Percentiles rank a stretch among this genome's conserved stretches.
Conservation (phyloP, 208 protist species). For the Wallacemonas sp. region DNA sequence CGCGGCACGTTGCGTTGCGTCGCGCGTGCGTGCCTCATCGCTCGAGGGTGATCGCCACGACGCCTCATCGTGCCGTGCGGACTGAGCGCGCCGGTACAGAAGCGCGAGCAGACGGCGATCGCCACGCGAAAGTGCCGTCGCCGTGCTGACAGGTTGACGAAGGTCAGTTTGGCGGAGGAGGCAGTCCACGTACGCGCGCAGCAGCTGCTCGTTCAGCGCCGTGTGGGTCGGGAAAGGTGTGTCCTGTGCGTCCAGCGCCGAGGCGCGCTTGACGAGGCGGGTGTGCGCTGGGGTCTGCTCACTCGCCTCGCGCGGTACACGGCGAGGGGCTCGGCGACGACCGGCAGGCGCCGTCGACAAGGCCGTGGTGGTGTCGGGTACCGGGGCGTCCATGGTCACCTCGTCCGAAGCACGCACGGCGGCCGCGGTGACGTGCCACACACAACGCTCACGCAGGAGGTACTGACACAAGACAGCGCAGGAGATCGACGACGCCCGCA, state of each 20-base stretch:
- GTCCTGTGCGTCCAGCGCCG: too few relatives aligned
- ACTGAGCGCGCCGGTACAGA: not conserved
- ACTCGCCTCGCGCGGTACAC: not conserved
- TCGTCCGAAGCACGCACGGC: not conserved
- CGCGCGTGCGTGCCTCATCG: not conserved
- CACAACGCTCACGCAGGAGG: conserved; percentile 8
- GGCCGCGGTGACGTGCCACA: not conserved
- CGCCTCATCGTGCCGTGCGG: not conserved
- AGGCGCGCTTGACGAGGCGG: not conserved
- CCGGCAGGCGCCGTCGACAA: too few relatives aligned
- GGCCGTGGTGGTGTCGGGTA: not conserved
- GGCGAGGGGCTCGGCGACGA: too few relatives aligned
- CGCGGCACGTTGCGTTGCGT: not conserved
- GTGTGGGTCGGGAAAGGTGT: too few relatives aligned
- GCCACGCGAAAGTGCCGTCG: not conserved
- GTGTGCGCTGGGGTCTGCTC: not conserved
- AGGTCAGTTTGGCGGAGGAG: not conserved
- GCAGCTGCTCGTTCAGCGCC: conserved; percentile 1
- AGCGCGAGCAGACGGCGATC: not conserved
- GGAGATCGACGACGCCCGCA: not conserved
- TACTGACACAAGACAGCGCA: conserved; percentile 3
- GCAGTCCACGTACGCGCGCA: not conserved
- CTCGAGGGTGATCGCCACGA: not conserved
- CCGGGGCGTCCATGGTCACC: not conserved
- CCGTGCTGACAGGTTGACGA: too few relatives aligned